These are phyloP conservation scores for Bruguiera hainesii DNA, from an alignment of 441 rosid species.

Conservation along the genomic window DNA sequence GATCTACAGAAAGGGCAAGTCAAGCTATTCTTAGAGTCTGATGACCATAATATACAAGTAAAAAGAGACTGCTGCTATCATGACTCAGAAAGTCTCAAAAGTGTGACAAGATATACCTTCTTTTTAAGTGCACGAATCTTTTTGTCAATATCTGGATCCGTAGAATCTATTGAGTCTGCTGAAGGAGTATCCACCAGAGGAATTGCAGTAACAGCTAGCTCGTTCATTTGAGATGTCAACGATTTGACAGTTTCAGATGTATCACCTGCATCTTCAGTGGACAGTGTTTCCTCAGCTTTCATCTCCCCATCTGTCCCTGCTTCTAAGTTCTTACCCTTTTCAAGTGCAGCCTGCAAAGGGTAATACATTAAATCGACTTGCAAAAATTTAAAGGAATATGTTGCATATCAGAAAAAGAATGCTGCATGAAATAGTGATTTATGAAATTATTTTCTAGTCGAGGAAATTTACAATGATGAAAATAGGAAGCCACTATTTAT, in stretches of 20 bases:
- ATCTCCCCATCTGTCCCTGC: slow-evolving; percentile 35
- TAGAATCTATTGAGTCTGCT: slow-evolving; percentile 36
- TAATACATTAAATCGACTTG: slow-evolving; percentile 10
- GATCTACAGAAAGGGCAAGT: no score
- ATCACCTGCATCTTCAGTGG: slow-evolving; percentile 24
- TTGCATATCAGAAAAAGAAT: background rate
- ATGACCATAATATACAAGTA: background rate
- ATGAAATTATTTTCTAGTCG: background rate
- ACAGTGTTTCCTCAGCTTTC: slow-evolving; percentile 32
- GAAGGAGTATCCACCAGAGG: slow-evolving; percentile 27
- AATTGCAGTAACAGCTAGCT: slow-evolving; percentile 59
- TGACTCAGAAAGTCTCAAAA: slow-evolving; percentile 5
- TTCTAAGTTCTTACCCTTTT: slow-evolving; percentile 57
- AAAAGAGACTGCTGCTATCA: background rate
- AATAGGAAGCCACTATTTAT: no score
- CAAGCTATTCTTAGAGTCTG: background rate
- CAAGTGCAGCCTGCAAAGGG: slow-evolving; percentile 64
- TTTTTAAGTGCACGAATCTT: slow-evolving; percentile 83
- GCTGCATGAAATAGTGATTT: background rate
- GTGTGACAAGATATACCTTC: slow-evolving; percentile 54
- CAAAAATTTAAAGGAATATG: background rate
- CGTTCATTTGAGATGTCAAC: slow-evolving; percentile 66
- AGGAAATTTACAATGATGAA: no score
- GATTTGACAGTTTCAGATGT: slow-evolving; percentile 42
- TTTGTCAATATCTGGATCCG: slow-evolving; percentile 58